These are phyloP conservation scores for Tricholoma furcatifolium DNA, from an alignment of 768 basidiomycete species.

Conservation along the genomic window DNA sequence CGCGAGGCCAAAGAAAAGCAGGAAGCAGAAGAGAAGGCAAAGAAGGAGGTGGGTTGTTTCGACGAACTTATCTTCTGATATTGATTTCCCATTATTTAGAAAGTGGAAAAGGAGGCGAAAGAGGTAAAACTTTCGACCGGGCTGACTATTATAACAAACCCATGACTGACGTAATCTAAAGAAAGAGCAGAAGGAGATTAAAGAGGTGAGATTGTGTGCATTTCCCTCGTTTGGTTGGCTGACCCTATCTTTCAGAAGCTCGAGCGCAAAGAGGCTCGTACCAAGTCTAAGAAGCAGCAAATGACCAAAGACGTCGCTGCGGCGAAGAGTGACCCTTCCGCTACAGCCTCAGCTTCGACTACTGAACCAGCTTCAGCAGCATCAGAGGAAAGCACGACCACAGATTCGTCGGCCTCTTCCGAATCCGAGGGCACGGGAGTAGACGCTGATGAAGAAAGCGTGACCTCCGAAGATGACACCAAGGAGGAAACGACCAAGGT, in stretches of 20 bases:
- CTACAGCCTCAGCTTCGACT: constrained; percentile 26
- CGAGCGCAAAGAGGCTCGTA: constrained; percentile 53
- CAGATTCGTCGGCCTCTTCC: constrained; percentile 33
- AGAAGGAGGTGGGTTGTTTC: constrained; percentile 39
- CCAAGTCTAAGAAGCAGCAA: constrained; percentile 53
- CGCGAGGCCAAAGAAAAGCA: constrained; percentile 80
- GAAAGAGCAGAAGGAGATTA: constrained; percentile 55
- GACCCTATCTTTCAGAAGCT: constrained; percentile 38
- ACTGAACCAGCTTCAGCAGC: constrained; percentile 33
- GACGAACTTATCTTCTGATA: no score
- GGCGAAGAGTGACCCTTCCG: constrained; percentile 39
- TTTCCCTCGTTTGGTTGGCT: not conserved
- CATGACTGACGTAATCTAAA: constrained; percentile 16
- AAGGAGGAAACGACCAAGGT: constrained; percentile 46
- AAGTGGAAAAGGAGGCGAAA: constrained; percentile 48
- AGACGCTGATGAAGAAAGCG: constrained; percentile 77
- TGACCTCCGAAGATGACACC: constrained; percentile 72
- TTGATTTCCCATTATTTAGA: no score
- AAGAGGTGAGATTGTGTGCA: constrained; percentile 45
- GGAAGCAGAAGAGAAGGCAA: constrained; percentile 65
- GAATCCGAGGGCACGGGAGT: constrained; percentile 63
- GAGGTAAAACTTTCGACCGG: constrained; percentile 31
- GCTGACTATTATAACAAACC: not conserved
- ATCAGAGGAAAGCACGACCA: constrained; percentile 15
- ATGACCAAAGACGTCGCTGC: constrained; percentile 16